phyloP scores from a whole-genome alignment of 257 asterid species.

The Solanum pinnatisectum region DNA sequence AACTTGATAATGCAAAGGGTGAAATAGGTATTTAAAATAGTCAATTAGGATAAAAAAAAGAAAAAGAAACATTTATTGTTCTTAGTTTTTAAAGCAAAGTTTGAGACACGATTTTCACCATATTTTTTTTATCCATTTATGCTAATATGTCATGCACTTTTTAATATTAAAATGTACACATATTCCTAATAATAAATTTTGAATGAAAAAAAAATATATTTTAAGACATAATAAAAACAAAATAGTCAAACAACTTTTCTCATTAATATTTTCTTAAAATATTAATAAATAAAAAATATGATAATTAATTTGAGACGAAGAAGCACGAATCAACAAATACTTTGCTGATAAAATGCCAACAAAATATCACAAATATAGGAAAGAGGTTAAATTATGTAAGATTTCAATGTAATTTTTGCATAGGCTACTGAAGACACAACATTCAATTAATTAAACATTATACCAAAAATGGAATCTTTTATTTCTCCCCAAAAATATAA shows the following conservation, averaged over 20 bases:
- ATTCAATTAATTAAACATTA: not conserved
- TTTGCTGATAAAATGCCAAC: not conserved
- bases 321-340: not conserved
- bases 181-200: not conserved
- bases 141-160: not conserved
- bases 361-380: not conserved
- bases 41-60: no score
- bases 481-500: not conserved
- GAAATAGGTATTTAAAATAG: no score
- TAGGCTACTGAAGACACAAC: not conserved
- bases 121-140: not conserved
- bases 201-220: not conserved
- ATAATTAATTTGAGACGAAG: not conserved
- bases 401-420: not conserved
- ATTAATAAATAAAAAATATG: no score
- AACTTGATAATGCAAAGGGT: no score
- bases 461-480: slow-evolving; percentile 4
- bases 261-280: no score
- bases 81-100: not conserved
- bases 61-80: no score
- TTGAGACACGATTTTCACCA: not conserved
- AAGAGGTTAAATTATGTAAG: not conserved
- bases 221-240: not conserved
- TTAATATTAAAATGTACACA: not conserved
- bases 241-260: not conserved